These are phyloP conservation scores for Volvox reticuliferus DNA, from an alignment of 139 green algal genomes.

Conservation along the genomic window DNA sequence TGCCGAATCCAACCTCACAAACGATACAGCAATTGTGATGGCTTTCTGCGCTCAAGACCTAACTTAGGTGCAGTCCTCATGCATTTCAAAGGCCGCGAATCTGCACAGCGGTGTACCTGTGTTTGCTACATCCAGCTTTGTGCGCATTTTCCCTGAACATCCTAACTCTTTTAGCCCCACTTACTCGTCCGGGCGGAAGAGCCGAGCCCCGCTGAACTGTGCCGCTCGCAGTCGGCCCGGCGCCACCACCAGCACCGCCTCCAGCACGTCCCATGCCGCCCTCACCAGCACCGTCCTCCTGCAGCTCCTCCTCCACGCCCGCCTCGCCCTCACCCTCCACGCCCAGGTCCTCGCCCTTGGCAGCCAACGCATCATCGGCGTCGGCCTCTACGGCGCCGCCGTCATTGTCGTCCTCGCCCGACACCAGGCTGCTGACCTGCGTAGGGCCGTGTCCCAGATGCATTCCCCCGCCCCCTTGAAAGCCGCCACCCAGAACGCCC, in stretches of 20 bases:
- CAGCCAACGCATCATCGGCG: conserved; percentile 9
- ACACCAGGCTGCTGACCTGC: conserved; percentile 28
- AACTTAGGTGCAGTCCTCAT: too few species aligned
- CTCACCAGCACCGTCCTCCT: not conserved
- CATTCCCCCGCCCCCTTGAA: not conserved
- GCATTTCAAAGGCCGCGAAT: too few species aligned
- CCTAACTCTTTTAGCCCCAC: not conserved
- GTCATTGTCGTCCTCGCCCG: conserved; percentile 47
- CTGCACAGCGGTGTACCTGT: too few species aligned
- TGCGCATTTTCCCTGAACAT: too few species aligned
- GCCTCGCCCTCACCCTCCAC: conserved; percentile 37
- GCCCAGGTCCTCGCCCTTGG: conserved; percentile 33
- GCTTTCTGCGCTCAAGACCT: too few species aligned
- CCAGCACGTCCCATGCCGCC: conserved; percentile 5
- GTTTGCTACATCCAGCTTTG: too few species aligned
- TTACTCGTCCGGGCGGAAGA: not conserved
- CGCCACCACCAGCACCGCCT: not conserved
- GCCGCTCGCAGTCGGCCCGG: conserved; percentile 20
- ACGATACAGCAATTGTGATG: too few species aligned
- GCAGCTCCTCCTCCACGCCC: not conserved
- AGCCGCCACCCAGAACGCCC: not conserved
- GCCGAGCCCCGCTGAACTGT: not conserved
- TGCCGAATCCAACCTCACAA: too few species aligned
- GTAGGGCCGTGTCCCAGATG: not conserved
- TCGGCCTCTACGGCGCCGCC: not conserved